Base-by-base conservation (phyloP, 495 filamentous ascomycete species). In the Lasiosphaeria miniovina region DNA sequence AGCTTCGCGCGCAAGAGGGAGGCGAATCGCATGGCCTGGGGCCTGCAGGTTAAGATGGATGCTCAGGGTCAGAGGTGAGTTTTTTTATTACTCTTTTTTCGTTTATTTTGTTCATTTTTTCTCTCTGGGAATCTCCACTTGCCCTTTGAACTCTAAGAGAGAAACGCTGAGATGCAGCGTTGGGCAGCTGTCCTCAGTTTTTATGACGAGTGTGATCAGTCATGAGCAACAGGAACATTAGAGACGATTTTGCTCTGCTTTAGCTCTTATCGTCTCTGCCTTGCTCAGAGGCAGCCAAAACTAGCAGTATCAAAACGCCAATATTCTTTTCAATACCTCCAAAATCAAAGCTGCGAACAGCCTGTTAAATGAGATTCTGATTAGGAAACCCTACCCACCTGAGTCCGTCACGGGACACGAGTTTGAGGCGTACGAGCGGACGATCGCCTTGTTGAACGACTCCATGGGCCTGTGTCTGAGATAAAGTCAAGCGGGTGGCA, bases 361-460 rank as follows among this genome's bases (percentile, higher is more conserved):
- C 24, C 24, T 53, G 36, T 11, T 34, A 9, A 53, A 15, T 43
- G 11, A 33, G 1, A 17, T 31, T 48, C 11, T 17, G 12, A 49
- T 49, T 49, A 52, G 31, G 59, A 32, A 41, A 24, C 9, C 40
- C 40, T 43, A 24, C 24, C 4, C 3, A 14, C 32, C 24, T 12
- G 49, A 36, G 36, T 2, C 14, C 12, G 8, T 53, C 12, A 15
- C 7, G 12, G 56, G 7, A 34, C 41, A 7, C 14, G 74, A 75
- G 41, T 82, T 72, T 60, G 68, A 77, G 36, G 85, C 89, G 61
- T 88, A 87, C 61, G 81, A 87, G 49, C 77, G 80, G 74, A 90
- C 87, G 4, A 57, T 92, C 33, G 77, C 80, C 56, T 88, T 90
- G 76, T 73, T 92, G 43, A 92, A 92, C 68, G 82, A 90, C 51